Evolutionary conservation across 1,284 basidiomycete species (phyloP), one percentile per base, ranked within the genome.

Genomic region (Cutaneotrichosporon spelunceum): DNA sequence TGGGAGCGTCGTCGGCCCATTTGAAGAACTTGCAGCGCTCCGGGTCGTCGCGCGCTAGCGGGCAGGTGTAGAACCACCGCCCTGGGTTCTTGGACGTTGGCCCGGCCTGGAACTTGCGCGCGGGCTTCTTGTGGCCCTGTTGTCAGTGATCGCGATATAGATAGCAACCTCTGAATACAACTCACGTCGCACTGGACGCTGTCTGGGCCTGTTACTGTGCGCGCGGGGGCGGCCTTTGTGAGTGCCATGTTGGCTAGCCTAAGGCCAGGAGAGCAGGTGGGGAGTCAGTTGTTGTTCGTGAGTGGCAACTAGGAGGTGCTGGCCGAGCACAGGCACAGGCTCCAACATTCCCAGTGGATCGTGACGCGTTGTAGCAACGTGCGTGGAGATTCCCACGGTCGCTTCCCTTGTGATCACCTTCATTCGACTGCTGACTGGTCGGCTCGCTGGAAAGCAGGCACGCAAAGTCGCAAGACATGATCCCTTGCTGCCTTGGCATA

Each of bases 51-150:
- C 65, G 65, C 13, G 49, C 53, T 7, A 71, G 57, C 3, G 73
- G 68, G 59, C 76, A 78, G n/a, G 67, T 57, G 64, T 72, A 78
- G 65, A 76, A 78, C 11, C 56, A 74, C 65, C 75, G 67, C n/a
- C 71, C 72, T 3, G 72, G 61, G 50, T 77, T 77, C 61, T 72
- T 72, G 26, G 71, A 64, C 1, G 47, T 62, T 3, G 70, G 69
- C 13, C 72, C 70, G 11, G 75, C 69, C 48, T 60, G 57, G 44
- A 29, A 50, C 16, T 47, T 54, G 26, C n/a, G 21, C 3, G 59
- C 59, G 11, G 26, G 52, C 19, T 45, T 47, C 11, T 27, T 30
- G 47, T 57, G 55, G 13, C 47, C 45, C 61, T 63, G 30, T 3
- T 2, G 55, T 63, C 45, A 63, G 54, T 21, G 14, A 21, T 2